phyloP scores from a whole-genome alignment of 371 early-diverging fungal species.

The Lichtheimia ramosa region DNA sequence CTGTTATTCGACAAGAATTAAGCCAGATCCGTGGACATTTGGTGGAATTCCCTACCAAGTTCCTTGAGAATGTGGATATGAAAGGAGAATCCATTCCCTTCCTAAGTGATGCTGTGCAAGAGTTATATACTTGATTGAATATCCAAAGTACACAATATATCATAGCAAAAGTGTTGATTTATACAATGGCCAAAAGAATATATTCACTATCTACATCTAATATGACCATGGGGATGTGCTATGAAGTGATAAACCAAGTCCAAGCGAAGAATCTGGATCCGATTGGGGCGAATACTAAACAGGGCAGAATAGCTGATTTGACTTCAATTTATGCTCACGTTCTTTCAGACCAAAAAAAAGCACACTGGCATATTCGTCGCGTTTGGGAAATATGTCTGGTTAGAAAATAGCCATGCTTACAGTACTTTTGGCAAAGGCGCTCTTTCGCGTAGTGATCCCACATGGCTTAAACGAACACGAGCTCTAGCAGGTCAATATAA shows the following conservation, averaged over 20 bases:
- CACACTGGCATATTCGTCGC: background rate
- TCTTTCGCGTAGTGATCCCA: constrained; percentile 79
- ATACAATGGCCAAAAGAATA: too few species aligned
- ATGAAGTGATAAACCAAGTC: too few species aligned
- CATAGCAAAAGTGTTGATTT: too few species aligned
- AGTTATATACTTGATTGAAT: constrained; percentile 41
- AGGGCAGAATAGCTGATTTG: too few species aligned
- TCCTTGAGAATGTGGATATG: constrained; percentile 63
- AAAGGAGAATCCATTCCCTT: constrained; percentile 45
- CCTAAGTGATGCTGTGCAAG: constrained; percentile 35
- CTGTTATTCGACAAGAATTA: constrained; percentile 48
- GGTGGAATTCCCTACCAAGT: constrained; percentile 77
- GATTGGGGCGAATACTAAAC: too few species aligned
- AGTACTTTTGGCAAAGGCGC: constrained; percentile 80
- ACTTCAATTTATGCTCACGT: background rate
- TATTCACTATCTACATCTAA: too few species aligned
- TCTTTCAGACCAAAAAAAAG: background rate
- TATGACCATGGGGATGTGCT: too few species aligned
- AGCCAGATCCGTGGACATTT: constrained; percentile 61
- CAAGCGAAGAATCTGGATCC: too few species aligned
- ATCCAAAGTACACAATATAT: background rate
- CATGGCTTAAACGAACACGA: constrained; percentile 54
- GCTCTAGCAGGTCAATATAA: background rate
- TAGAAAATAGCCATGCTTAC: background rate
- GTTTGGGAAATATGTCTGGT: background rate